These are phyloP conservation scores for Plasmodium berghei DNA, from an alignment of 169 alveolate species.

Conservation along the genomic window DNA sequence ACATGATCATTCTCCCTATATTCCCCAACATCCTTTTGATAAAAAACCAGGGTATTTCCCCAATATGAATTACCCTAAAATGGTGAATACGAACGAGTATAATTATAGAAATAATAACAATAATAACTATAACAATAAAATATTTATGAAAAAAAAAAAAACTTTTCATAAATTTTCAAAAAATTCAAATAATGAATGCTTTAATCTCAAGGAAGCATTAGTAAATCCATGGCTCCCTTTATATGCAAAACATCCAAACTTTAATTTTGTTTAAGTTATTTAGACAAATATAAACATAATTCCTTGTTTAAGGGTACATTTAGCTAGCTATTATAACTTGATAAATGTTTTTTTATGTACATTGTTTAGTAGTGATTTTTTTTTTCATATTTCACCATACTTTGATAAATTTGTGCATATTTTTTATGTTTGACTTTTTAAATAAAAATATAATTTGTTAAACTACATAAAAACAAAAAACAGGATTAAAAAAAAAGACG, in stretches of 20 bases:
- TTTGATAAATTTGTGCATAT: too few relatives aligned
- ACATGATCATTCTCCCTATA: background rate
- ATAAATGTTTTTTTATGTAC: too few relatives aligned
- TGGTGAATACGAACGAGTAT: background rate
- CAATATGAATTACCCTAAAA: constrained; percentile 15
- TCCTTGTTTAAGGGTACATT: too few relatives aligned
- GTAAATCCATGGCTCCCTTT: constrained; percentile 61
- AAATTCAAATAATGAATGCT: constrained; percentile 5
- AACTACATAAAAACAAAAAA: too few relatives aligned
- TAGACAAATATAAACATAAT: too few relatives aligned
- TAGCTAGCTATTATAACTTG: too few relatives aligned
- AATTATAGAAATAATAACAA: background rate
- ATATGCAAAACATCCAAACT: constrained; percentile 43
- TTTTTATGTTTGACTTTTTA: too few relatives aligned
- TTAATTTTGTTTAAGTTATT: constrained; percentile 10
- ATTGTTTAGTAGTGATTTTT: too few relatives aligned
- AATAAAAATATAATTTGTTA: too few relatives aligned
- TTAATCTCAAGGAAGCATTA: constrained; percentile 24
- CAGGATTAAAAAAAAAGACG: too few relatives aligned
- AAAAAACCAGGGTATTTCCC: background rate
- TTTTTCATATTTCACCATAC: too few relatives aligned
- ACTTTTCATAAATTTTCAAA: constrained; percentile 14
- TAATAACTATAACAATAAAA: constrained; percentile 24
- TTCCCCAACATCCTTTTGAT: constrained; percentile 39
- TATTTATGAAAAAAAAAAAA: constrained; percentile 36